Evolutionary conservation across 2,329 filamentous ascomycete genomes (phyloP).

Genomic region (Atkinsonella texensis): DNA sequence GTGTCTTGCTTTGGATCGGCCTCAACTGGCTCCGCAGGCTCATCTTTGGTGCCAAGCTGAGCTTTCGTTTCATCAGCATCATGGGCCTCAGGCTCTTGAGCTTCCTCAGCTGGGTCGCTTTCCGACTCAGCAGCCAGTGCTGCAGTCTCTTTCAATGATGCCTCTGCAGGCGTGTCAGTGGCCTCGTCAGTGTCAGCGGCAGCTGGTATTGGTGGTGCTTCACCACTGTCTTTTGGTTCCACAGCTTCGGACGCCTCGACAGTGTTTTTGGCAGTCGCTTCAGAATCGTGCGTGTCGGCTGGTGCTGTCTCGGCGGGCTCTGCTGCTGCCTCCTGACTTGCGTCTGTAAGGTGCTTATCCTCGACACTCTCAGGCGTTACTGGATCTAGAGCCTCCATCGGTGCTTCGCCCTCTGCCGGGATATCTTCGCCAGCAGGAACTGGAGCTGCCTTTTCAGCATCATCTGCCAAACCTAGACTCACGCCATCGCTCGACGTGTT

Average conservation of each 20-base stretch:
- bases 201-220: neutral
- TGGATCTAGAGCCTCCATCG: neutral
- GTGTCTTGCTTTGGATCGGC: constrained; percentile 1
- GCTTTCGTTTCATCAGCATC: constrained; percentile 2
- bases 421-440: neutral
- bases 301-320: neutral
- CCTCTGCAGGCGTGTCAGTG: neutral
- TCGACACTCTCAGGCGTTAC: neutral
- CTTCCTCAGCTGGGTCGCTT: constrained; percentile 2
- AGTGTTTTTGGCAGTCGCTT: constrained; percentile 1
- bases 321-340: neutral
- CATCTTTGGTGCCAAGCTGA: constrained; percentile 1
- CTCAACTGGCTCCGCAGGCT: neutral
- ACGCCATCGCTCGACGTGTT: no score
- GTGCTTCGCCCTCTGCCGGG: neutral
- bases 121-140: neutral
- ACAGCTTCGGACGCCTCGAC: neutral
- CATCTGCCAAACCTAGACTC: no score
- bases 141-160: neutral
- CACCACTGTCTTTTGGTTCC: neutral
- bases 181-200: neutral
- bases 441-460: neutral
- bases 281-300: neutral
- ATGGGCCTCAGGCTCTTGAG: constrained; percentile 1
- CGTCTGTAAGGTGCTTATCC: neutral